phyloP scores from a whole-genome alignment of 2,329 filamentous ascomycete species.

The Ascochyta clinopodiicola region DNA sequence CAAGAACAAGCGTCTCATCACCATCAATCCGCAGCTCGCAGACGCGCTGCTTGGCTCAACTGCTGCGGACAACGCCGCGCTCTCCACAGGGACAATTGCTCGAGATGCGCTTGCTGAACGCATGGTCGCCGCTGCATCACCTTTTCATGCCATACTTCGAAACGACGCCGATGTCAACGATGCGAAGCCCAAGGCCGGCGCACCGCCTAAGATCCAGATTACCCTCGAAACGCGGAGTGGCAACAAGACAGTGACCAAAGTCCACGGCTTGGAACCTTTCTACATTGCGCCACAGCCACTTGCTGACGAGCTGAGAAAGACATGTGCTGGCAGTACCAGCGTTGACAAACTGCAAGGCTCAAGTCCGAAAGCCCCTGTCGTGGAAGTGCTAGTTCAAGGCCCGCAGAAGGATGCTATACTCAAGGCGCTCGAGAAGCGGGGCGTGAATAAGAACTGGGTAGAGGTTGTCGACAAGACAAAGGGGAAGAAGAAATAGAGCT shows the following conservation, averaged over 20 bases:
- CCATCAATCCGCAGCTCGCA: slow-evolving; percentile 67
- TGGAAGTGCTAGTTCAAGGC: slow-evolving; percentile 73
- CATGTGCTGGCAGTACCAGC: slow-evolving; percentile 71
- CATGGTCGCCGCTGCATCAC: slow-evolving; percentile 61
- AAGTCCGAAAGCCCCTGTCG: slow-evolving; percentile 66
- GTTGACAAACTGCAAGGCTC: slow-evolving; percentile 66
- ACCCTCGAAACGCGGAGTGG: slow-evolving; percentile 69
- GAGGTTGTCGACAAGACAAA: slow-evolving; percentile 73
- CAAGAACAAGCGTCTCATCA: slow-evolving; percentile 67
- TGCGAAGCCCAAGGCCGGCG: slow-evolving; percentile 66
- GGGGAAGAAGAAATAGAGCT: slow-evolving; percentile 60
- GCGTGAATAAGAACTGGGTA: slow-evolving; percentile 65
- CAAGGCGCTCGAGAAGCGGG: slow-evolving; percentile 65
- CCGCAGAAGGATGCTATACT: slow-evolving; percentile 68
- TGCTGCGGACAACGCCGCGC: slow-evolving; percentile 61
- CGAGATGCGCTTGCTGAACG: slow-evolving; percentile 68
- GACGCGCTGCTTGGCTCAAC: slow-evolving; percentile 65
- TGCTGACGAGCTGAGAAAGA: slow-evolving; percentile 71
- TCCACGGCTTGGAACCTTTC: slow-evolving; percentile 67
- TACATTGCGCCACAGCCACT: slow-evolving; percentile 65
- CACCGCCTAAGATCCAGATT: slow-evolving; percentile 66
- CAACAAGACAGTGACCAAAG: slow-evolving; percentile 70
- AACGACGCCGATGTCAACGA: slow-evolving; percentile 51
- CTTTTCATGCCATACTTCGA: slow-evolving; percentile 64
- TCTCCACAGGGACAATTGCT: slow-evolving; percentile 64